These are phyloP conservation scores for Collybia sp. DNA, from an alignment of 768 basidiomycete genomes.

Conservation along the genomic window DNA sequence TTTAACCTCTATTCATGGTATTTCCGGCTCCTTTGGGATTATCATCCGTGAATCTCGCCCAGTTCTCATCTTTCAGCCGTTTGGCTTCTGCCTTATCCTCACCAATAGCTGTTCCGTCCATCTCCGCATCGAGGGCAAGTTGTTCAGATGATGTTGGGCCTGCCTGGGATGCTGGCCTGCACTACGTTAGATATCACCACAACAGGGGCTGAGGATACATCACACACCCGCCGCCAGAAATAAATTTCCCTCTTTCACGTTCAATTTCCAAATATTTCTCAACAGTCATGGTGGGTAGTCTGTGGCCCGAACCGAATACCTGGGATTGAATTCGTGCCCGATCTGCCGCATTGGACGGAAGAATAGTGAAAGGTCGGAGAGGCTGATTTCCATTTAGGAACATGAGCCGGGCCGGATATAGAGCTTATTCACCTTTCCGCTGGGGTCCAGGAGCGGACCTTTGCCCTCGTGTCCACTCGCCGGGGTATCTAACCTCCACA, in stretches of 20 bases:
- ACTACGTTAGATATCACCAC: conserved; percentile 2
- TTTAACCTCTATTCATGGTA: conserved; percentile 94
- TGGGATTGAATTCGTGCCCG: conserved; percentile 69
- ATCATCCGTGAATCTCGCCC: conserved; percentile 84
- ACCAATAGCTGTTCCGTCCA: conserved; percentile 71
- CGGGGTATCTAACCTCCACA: conserved; percentile 72
- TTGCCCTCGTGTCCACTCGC: conserved; percentile 37
- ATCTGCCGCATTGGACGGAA: conserved; percentile 66
- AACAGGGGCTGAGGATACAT: not conserved
- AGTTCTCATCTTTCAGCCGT: conserved; percentile 82
- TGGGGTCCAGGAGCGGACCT: conserved; percentile 67
- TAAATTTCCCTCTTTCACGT: conserved; percentile 75
- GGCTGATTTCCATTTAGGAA: conserved; percentile 43
- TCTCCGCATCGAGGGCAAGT: conserved; percentile 73
- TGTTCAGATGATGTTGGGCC: conserved; percentile 74
- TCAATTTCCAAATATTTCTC: conserved; percentile 94
- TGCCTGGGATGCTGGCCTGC: conserved; percentile 62
- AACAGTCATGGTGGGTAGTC: conserved; percentile 91
- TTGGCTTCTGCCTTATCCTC: conserved; percentile 72
- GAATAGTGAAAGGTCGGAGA: conserved; percentile 87
- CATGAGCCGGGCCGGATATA: conserved; percentile 20
- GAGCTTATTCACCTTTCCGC: conserved; percentile 50
- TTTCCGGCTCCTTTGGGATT: conserved; percentile 94
- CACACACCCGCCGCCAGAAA: conserved; percentile 81
- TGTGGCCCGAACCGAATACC: conserved; percentile 82